Evolutionary conservation across 2,329 filamentous ascomycete species (phyloP).

Genomic region (Fusarium foetens): DNA sequence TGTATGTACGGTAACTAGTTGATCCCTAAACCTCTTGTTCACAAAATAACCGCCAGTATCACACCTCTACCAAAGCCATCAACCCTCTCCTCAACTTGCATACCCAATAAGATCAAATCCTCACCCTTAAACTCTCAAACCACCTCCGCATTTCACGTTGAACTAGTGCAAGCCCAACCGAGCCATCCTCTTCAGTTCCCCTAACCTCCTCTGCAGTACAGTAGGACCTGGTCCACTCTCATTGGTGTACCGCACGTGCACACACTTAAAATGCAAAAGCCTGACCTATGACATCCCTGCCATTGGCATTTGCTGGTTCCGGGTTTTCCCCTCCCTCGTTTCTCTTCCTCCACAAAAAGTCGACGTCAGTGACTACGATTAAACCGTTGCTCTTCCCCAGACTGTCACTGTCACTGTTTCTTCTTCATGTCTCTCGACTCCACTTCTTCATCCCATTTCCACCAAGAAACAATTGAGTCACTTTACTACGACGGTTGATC

Average conservation of each 20-base stretch:
- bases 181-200: not conserved
- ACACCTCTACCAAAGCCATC: constrained; percentile 12
- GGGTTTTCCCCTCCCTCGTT: not conserved
- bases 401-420: constrained; percentile 13
- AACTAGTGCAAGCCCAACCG: constrained; percentile 30
- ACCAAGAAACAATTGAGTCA: constrained; percentile 5
- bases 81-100: constrained; percentile 6
- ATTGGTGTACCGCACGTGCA: constrained; percentile 4
- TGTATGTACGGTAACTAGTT: not conserved
- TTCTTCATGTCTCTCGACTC: constrained; percentile 10
- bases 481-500: constrained; percentile 2
- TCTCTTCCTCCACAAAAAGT: constrained; percentile 25
- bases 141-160: constrained; percentile 11
- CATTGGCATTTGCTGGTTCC: constrained; percentile 45
- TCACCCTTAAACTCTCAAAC: constrained; percentile 10
- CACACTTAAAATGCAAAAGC: constrained; percentile 30
- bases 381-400: constrained; percentile 9
- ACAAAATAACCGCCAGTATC: constrained; percentile 11
- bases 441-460: constrained; percentile 11
- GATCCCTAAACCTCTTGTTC: not conserved
- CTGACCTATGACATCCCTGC: constrained; percentile 50
- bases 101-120: constrained; percentile 22
- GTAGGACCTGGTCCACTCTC: not conserved
- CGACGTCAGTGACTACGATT: constrained; percentile 38
- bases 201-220: not conserved